Conservation (phyloP, 352 stramenopile species). For the Phytophthora constricta region DNA sequence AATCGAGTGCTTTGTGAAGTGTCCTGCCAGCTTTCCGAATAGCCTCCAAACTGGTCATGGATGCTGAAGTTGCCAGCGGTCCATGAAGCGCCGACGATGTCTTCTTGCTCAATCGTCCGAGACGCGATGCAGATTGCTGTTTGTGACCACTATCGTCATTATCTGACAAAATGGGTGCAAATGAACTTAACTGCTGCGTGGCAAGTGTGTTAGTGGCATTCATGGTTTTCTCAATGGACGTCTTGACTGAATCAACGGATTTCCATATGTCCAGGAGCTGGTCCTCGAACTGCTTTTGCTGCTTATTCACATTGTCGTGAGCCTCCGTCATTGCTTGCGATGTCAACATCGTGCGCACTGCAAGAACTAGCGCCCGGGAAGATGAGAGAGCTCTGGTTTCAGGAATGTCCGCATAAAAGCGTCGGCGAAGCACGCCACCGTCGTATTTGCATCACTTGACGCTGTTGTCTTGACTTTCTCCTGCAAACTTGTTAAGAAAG, state of each 20-base stretch:
- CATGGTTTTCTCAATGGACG: slow-evolving; percentile 37
- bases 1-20: slow-evolving; percentile 36
- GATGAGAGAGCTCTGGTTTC: slow-evolving; percentile 31
- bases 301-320: slow-evolving; percentile 24
- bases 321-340: slow-evolving; percentile 26
- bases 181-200: slow-evolving; percentile 30
- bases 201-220: slow-evolving; percentile 14
- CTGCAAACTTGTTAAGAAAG: slow-evolving; percentile 33
- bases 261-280: slow-evolving; percentile 40
- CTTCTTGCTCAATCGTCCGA: slow-evolving; percentile 38
- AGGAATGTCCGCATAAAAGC: slow-evolving; percentile 34
- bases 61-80: slow-evolving; percentile 22
- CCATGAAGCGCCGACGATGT: slow-evolving; percentile 27
- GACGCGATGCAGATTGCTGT: slow-evolving; percentile 36
- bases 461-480: slow-evolving; percentile 10
- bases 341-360: slow-evolving; percentile 38
- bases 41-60: slow-evolving; percentile 20
- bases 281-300: slow-evolving; percentile 33
- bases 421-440: slow-evolving; percentile 34
- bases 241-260: slow-evolving; percentile 32
- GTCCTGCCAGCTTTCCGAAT: slow-evolving; percentile 39
- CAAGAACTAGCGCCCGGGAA: slow-evolving; percentile 30
- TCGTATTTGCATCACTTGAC: slow-evolving; percentile 27
- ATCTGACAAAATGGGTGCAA: slow-evolving; percentile 30
- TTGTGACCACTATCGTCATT: slow-evolving; percentile 27